A percentile compares a stretch with the other conserved stretches of the same genome.
Conservation (phyloP, 768 basidiomycete species). For the Russula vinacea region DNA sequence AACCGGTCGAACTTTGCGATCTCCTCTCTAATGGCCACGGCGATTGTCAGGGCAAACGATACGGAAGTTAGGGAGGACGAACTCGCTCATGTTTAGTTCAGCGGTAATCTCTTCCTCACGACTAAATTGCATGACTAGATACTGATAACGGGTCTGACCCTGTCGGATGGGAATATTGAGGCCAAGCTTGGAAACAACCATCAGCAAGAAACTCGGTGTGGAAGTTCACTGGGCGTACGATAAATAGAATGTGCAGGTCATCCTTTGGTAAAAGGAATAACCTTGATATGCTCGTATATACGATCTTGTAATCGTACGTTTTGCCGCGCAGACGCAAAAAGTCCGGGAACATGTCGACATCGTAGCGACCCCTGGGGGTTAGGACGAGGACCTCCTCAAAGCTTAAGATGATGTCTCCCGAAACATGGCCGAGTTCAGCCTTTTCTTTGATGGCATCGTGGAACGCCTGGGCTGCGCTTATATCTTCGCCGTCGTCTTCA, state of each 20-base stretch:
- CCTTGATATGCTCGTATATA: slow-evolving; percentile 80
- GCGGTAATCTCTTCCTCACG: slow-evolving; percentile 96
- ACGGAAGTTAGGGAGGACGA: slow-evolving; percentile 36
- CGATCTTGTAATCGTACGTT: slow-evolving; percentile 98
- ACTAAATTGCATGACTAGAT: slow-evolving; percentile 97
- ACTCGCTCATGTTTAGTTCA: slow-evolving; percentile 92
- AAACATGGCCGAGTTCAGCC: slow-evolving; percentile 89
- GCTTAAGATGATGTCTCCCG: slow-evolving; percentile 87
- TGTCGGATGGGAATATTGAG: slow-evolving; percentile 92
- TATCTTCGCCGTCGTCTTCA: slow-evolving; percentile 72
- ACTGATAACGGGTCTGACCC: slow-evolving; percentile 97
- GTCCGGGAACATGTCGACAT: slow-evolving; percentile 96
- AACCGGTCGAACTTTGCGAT: slow-evolving; percentile 76
- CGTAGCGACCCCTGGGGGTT: slow-evolving; percentile 94
- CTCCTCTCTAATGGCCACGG: slow-evolving; percentile 54
- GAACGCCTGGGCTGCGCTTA: slow-evolving; percentile 93
- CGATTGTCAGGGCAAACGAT: slow-evolving; percentile 12
- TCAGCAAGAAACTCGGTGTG: not conserved
- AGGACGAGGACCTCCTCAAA: slow-evolving; percentile 94
- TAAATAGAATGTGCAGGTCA: slow-evolving; percentile 92
- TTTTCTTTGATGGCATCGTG: slow-evolving; percentile 95
- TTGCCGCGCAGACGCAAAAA: slow-evolving; percentile 95
- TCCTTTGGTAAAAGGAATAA: slow-evolving; percentile 96
- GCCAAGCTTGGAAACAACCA: slow-evolving; percentile 56
- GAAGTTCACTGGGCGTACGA: slow-evolving; percentile 52